Base-by-base conservation (phyloP, 352 stramenopile genomes). In the Phytophthora hybrid region DNA sequence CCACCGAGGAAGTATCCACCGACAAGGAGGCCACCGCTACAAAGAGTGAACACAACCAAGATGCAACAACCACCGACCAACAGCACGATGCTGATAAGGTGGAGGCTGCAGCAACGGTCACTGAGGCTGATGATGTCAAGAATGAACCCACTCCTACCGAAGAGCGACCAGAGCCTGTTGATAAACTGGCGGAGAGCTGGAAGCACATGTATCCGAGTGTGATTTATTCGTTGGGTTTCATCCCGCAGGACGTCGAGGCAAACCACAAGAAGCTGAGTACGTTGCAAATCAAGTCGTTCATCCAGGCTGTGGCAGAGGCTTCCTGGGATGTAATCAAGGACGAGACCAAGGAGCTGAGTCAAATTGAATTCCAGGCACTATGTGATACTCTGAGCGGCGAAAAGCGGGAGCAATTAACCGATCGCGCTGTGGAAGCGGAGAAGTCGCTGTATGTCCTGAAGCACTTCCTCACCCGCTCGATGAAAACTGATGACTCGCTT, bases 281-380 rank as follows among this genome's bases (percentile, higher is more conserved):
- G 6, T 61, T 96, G 13, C 89, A 96, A 61, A 83, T 94, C 65
- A 96, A 95, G 72, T 91, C 89, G n/a, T 89, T 95, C 31, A 93
- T 94, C 52, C 87, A 96, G 63, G 84, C 86, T 3, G 67, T 91
- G 5, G 88, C 87, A 5, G 85, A 96, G 54, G 87, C 83, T 37
- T 83, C 83, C 11, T 93, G 81, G 81, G 82, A 85, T 9, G 86
- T 91, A 18, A 77, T 94, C 4, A 76, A 78, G 19, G 14, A 70
- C 34, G 73, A 88, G 63, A 58, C 61, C 9, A 75, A 90, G 34
- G 59, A 76, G 1, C 66, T 92, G 37, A 91, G 78, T 71, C 77
- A 92, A 32, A 56, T 96, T 31, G 78, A 95, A 65, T 93, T 95
- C 63, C 88, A 96, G 63, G 87, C 87, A 21, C 66, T 96, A 31